Conservation (phyloP, 371 early-diverging fungal species). For the Mortierella sp. region DNA sequence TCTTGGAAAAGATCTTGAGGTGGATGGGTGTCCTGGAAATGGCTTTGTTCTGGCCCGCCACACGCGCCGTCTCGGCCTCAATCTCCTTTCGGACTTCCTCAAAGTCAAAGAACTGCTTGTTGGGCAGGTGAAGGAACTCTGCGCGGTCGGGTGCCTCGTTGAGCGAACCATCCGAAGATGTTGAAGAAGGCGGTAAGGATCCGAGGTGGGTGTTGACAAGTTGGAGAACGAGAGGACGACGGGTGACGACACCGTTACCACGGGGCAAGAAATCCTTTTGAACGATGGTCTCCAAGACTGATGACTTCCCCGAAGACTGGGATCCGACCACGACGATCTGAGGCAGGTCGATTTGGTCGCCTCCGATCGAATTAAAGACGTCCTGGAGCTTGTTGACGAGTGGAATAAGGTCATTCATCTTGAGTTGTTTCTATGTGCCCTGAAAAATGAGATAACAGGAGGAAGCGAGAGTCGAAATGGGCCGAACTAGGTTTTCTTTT, state of each 20-base stretch:
- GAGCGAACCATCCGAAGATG: constrained; percentile 42
- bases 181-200: constrained; percentile 26
- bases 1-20: constrained; percentile 86
- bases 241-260: constrained; percentile 93
- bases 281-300: constrained; percentile 92
- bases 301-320: constrained; percentile 94
- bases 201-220: constrained; percentile 73
- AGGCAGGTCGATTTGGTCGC: constrained; percentile 89
- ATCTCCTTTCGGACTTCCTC: constrained; percentile 89
- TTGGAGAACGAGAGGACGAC: constrained; percentile 93
- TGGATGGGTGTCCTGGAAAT: constrained; percentile 90
- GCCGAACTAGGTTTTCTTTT: too few relatives aligned
- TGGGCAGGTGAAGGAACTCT: constrained; percentile 81
- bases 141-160: constrained; percentile 67
- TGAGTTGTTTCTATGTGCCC: constrained; percentile 1
- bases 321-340: constrained; percentile 90
- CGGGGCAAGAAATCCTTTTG: constrained; percentile 93
- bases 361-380: constrained; percentile 87
- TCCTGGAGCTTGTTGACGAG: constrained; percentile 94
- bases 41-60: constrained; percentile 90
- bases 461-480: neutral
- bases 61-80: constrained; percentile 86
- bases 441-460: neutral
- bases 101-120: constrained; percentile 85
- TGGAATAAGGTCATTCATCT: constrained; percentile 86